A percentile compares a stretch with the other conserved stretches of the same genome.
phyloP scores from a whole-genome alignment of 331 rosid species.

The Acacia pycnantha region DNA sequence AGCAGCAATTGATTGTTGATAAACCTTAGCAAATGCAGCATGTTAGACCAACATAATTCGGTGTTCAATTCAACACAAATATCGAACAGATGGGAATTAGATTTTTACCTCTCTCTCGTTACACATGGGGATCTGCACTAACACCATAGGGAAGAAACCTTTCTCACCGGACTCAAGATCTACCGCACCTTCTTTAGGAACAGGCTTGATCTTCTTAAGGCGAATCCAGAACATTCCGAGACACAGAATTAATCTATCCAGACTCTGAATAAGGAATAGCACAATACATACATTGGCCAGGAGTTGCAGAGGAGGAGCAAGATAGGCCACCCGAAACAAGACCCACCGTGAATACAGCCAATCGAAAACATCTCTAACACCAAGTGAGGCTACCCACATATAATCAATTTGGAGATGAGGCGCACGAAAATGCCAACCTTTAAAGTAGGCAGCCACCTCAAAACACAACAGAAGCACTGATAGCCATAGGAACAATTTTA shows the following conservation, averaged over 20 bases:
- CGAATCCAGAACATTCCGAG: slow-evolving; percentile 90
- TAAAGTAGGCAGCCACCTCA: slow-evolving; percentile 71
- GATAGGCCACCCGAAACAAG: slow-evolving; percentile 68
- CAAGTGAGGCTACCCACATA: slow-evolving; percentile 49
- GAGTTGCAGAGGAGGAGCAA: slow-evolving; percentile 81
- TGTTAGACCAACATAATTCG: slow-evolving; percentile 10
- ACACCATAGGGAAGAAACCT: slow-evolving; percentile 78
- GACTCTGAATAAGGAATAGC: slow-evolving; percentile 76
- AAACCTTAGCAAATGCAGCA: slow-evolving; percentile 58
- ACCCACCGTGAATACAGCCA: slow-evolving; percentile 81
- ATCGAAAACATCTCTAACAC: slow-evolving; percentile 55
- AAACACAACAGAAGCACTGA: slow-evolving; percentile 61
- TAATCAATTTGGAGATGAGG: slow-evolving; percentile 43
- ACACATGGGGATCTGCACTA: slow-evolving; percentile 99
- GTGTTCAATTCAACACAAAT: not conserved
- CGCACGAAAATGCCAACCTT: slow-evolving; percentile 79
- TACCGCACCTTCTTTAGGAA: slow-evolving; percentile 38
- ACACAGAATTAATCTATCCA: slow-evolving; percentile 75
- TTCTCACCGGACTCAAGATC: slow-evolving; percentile 76
- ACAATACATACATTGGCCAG: slow-evolving; percentile 76
- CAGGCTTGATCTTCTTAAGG: slow-evolving; percentile 71
- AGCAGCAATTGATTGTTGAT: slow-evolving; percentile 85
- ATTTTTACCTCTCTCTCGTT: slow-evolving; percentile 79
- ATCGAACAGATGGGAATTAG: not conserved
- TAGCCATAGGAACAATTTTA: slow-evolving; percentile 58